These are phyloP conservation scores for Corynespora cassiicola DNA, from an alignment of 2,329 filamentous ascomycete species.

Conservation along the genomic window DNA sequence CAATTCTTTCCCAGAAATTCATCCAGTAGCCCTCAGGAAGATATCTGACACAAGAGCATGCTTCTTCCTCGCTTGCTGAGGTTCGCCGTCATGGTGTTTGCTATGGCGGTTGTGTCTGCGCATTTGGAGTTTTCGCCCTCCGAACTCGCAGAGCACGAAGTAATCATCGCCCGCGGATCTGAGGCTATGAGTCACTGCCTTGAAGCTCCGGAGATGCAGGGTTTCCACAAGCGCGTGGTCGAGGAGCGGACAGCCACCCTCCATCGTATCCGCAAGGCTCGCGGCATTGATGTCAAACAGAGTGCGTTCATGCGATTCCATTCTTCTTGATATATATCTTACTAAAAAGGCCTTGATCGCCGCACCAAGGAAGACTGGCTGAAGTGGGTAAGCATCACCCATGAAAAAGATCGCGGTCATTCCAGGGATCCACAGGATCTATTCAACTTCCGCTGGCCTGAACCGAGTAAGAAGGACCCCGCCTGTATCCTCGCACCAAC, in stretches of 20 bases:
- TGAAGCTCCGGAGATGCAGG: constrained; percentile 10
- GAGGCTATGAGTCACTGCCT: constrained; percentile 15
- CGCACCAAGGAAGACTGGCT: constrained; percentile 22
- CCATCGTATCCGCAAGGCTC: constrained; percentile 16
- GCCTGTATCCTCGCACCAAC: constrained; percentile 24
- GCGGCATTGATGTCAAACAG: constrained; percentile 11
- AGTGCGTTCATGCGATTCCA: constrained; percentile 2
- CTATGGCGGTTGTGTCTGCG: constrained; percentile 1
- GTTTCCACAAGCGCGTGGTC: constrained; percentile 11
- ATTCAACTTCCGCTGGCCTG: constrained; percentile 8
- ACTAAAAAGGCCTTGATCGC: background rate
- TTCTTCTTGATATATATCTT: background rate
- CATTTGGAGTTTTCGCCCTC: constrained; percentile 9
- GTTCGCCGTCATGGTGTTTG: constrained; percentile 4
- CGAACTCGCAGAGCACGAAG: constrained; percentile 15
- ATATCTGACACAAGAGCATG: too few relatives aligned
- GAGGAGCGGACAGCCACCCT: constrained; percentile 11
- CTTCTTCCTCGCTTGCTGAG: too few relatives aligned
- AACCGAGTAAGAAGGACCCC: background rate
- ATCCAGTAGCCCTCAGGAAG: too few relatives aligned
- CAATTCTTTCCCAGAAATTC: too few relatives aligned
- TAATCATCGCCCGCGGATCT: constrained; percentile 3
- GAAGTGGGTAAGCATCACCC: constrained; percentile 24
- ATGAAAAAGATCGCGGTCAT: constrained; percentile 17
- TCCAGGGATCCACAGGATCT: constrained; percentile 11